Base-by-base conservation (phyloP, 2,329 filamentous ascomycete genomes). In the Pseudogymnoascus sp. region DNA sequence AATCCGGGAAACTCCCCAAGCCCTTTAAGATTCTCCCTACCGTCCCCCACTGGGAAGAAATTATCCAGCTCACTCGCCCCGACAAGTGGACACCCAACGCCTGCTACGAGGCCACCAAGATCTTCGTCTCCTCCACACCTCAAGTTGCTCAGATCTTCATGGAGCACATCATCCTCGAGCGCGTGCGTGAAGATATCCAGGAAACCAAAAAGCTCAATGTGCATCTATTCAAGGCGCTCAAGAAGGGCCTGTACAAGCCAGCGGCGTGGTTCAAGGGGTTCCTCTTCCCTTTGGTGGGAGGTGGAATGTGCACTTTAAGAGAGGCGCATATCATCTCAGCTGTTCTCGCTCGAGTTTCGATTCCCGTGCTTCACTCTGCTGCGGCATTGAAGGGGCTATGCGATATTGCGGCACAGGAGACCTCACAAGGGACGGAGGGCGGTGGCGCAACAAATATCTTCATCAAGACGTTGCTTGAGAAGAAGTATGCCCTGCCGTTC, bases 241-340 rank as follows among this genome's bases (percentile, higher is more conserved):
- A 97, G 77, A 96, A 96, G 74, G 86, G 85, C 6, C 81, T 97
- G 12, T 97, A 96, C 80, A 96, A 96, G 74, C 94, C 94, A 6
- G 88, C 91, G 0, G 92, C 92, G 16, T 99, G 96, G 77, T 99
- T 99, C 83, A 96, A 97, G 75, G 94, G 92, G 3, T 86, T 99
- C 68, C 80, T 99, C 14, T 97, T 97, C 72, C 94, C 94, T 0
- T 83, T 99, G 16, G 87, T 96, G 8, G 84, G 84, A 7, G 89
- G 87, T 60, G 90, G 91, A 29, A 91, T 88, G n/a, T 97, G 92
- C 77, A 96, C 92, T 0, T 78, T 97, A 60, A 86, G 92, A 60
- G 94, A 99, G 76, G 94, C 94, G 4, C 87, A 91, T 69, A 97
- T 99, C 68, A 84, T 99, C 43, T 90, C 89, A 3, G 92, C 88